A percentile compares a stretch with the other conserved stretches of the same genome.
Conservation (phyloP, 2,329 filamentous ascomycete species). For the Cordyceps pruinosa region DNA sequence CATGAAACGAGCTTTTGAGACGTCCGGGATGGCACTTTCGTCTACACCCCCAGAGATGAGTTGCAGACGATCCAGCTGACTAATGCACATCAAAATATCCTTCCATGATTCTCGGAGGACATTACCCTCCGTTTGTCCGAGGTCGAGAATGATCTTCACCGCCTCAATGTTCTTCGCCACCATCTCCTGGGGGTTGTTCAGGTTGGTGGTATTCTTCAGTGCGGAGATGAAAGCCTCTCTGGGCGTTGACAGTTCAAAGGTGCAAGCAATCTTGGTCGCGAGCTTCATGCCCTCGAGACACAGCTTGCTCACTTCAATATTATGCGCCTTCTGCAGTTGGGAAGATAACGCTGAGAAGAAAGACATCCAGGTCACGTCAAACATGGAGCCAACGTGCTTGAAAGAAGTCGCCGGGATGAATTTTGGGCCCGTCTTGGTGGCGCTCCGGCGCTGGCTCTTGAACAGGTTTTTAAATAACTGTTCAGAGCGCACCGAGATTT, state of each 20-base stretch:
- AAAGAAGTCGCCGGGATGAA: slow-evolving; percentile 93
- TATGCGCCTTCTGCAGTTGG: slow-evolving; percentile 88
- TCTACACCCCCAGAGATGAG: slow-evolving; percentile 92
- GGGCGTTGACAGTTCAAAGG: slow-evolving; percentile 90
- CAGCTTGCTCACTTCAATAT: slow-evolving; percentile 82
- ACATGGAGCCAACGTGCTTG: slow-evolving; percentile 96
- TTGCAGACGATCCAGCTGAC: slow-evolving; percentile 90
- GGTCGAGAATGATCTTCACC: slow-evolving; percentile 81
- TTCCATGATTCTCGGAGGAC: slow-evolving; percentile 86
- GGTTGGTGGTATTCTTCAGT: slow-evolving; percentile 85
- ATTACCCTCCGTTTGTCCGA: slow-evolving; percentile 90
- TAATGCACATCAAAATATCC: slow-evolving; percentile 90
- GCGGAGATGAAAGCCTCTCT: slow-evolving; percentile 92
- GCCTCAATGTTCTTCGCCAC: slow-evolving; percentile 94
- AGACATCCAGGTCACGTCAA: slow-evolving; percentile 98
- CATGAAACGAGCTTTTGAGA: slow-evolving; percentile 72
- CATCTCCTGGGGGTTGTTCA: slow-evolving; percentile 94
- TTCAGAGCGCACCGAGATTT: slow-evolving; percentile 67
- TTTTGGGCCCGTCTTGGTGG: slow-evolving; percentile 58
- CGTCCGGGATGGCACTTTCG: slow-evolving; percentile 85
- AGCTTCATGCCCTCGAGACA: slow-evolving; percentile 95
- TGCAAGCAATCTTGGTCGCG: slow-evolving; percentile 84
- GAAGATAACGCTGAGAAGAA: slow-evolving; percentile 92
- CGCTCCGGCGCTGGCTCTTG: slow-evolving; percentile 77
- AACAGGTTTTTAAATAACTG: slow-evolving; percentile 93